Base-by-base conservation (phyloP, 179 eudicot genomes). In the Spinacia oleracea region DNA sequence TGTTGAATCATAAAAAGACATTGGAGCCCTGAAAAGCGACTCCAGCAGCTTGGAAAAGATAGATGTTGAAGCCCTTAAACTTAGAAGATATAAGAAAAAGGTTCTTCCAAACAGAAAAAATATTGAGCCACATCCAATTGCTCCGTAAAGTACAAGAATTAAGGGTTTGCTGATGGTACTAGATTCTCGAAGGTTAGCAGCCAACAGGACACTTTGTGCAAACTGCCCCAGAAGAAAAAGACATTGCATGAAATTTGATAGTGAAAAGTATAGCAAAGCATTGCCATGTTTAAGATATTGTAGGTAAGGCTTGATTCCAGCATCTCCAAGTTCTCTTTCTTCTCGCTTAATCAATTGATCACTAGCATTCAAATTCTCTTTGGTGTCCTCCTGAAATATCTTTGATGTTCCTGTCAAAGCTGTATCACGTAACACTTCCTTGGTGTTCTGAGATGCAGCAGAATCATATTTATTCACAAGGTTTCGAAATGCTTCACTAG, bases 381-480 rank as follows among this genome's bases (percentile, higher is more conserved):
- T 21, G 11, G n/a, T 51, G 53, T 29, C 46, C 9, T 25, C 38
- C 0, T 45, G 65, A 23, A 43, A 77, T 55, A 34, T 62, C 75
- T 63, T 72, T 35, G 38, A 35, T 4, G 38, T 35, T 4, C 1
- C 38, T 72, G 23, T 21, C 3, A 21, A 21, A n/a, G 18, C 12
- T 46, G 43, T 27, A 38, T 38, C 48, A 3, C 5, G 15, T n/a
- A 21, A 40, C 42, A 67, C 48, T 35, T 67, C 46, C 27, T 42
- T 40, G 71, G 25, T 21, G 71, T 67, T 67, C 48, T 35, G 66
- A 25, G 66, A 77, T 27, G 89, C 96, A 76, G 89, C 90, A 40
- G 89, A 87, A 82, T 89, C 87, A 80, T 87, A 87, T 79, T 89
- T 89, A 62, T 85, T 75, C 31, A 89, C 91, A 42, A 89, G 85